Percentiles rank a stretch among this genome's conserved stretches.
Conservation (phyloP, 306 rosid genomes). For the Vigna angularis region DNA sequence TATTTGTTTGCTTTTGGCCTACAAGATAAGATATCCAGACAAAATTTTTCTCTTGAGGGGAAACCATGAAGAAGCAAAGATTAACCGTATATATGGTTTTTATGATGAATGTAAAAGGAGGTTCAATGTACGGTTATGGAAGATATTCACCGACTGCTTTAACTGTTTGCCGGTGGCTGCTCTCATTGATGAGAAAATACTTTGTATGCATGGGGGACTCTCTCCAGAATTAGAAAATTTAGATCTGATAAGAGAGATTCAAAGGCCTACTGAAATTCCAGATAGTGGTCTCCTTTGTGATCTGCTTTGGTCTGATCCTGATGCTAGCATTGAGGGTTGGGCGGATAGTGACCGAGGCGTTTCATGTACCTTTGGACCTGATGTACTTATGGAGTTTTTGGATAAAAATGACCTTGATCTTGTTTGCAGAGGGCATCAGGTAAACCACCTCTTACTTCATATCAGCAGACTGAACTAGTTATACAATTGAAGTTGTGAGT, state of each 20-base stretch:
- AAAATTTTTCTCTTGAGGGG: conserved; percentile 74
- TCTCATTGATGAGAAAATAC: conserved; percentile 71
- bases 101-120: conserved; percentile 91
- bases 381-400: conserved; percentile 62
- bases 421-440: conserved; percentile 90
- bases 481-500: not conserved
- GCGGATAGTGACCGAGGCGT: conserved; percentile 79
- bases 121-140: conserved; percentile 88
- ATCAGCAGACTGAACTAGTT: conserved; percentile 1
- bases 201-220: conserved; percentile 89
- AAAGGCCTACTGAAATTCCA: conserved; percentile 80
- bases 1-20: conserved; percentile 82
- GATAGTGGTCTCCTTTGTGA: conserved; percentile 82
- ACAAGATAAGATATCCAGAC: conserved; percentile 79
- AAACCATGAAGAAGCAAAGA: conserved; percentile 93
- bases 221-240: conserved; percentile 76
- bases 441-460: conserved; percentile 41
- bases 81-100: conserved; percentile 85
- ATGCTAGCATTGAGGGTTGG: conserved; percentile 68
- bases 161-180: conserved; percentile 90
- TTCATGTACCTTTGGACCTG: conserved; percentile 78
- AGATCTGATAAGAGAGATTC: conserved; percentile 69
- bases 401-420: conserved; percentile 82
- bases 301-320: conserved; percentile 93
- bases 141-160: conserved; percentile 83